Evolutionary conservation across 306 rosid species (phyloP).

Genomic region (Luffa acutangula): DNA sequence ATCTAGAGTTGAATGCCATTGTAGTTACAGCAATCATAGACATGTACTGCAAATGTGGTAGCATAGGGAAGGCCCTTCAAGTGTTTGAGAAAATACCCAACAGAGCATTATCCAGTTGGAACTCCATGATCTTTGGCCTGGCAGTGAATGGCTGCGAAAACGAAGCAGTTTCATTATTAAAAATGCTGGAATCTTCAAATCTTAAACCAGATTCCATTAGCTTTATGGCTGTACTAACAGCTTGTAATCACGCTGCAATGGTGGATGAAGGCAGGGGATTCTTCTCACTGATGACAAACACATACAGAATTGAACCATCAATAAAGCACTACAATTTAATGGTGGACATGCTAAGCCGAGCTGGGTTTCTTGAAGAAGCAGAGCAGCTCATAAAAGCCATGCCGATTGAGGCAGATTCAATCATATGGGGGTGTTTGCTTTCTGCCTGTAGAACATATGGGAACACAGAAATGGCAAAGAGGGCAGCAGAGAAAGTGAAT

Average conservation of each 20-base stretch:
- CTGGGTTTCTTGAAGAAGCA: conserved; percentile 66
- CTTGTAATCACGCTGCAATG: conserved; percentile 63
- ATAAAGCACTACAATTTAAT: conserved; percentile 68
- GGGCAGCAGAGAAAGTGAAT: conserved; percentile 45
- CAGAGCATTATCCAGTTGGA: conserved; percentile 65
- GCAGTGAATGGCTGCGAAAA: conserved; percentile 65
- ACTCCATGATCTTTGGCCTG: conserved; percentile 58
- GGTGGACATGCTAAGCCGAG: conserved; percentile 73
- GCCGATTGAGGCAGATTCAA: conserved; percentile 51
- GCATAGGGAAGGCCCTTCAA: conserved; percentile 37
- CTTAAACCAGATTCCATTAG: conserved; percentile 51
- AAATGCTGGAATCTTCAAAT: conserved; percentile 38
- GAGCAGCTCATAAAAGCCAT: conserved; percentile 44
- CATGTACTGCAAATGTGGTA: conserved; percentile 81
- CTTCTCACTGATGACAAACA: conserved; percentile 38
- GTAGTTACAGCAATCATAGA: conserved; percentile 67
- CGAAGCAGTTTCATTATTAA: conserved; percentile 50
- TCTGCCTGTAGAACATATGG: conserved; percentile 61
- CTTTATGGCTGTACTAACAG: conserved; percentile 69
- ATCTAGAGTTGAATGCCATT: conserved; percentile 44
- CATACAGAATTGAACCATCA: conserved; percentile 47
- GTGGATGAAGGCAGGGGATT: conserved; percentile 45
- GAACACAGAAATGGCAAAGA: conserved; percentile 45
- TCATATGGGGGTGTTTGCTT: conserved; percentile 82
- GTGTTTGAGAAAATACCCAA: conserved; percentile 43